phyloP scores from a whole-genome alignment of 352 stramenopile genomes.

The Phytophthora brassicae region DNA sequence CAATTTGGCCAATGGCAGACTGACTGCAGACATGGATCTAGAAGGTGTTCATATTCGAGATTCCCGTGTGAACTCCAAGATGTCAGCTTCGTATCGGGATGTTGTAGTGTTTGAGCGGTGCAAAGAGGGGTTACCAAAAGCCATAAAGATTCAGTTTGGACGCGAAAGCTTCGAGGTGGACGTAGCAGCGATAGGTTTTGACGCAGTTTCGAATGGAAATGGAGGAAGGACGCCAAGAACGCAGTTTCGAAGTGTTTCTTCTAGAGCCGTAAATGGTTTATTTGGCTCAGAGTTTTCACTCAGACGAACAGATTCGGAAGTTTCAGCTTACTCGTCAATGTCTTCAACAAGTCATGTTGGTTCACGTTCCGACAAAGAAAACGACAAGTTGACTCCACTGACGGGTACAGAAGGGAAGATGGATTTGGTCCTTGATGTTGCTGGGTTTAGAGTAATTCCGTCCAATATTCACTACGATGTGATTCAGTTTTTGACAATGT shows the following conservation, averaged over 20 bases:
- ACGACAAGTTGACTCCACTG: slow-evolving; percentile 14
- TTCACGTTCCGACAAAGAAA: slow-evolving; percentile 16
- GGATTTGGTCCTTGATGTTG: slow-evolving; percentile 69
- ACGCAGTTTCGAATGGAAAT: slow-evolving; percentile 30
- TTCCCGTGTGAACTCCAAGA: slow-evolving; percentile 54
- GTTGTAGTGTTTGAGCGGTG: slow-evolving; percentile 69
- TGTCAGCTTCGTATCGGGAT: slow-evolving; percentile 67
- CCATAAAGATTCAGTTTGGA: slow-evolving; percentile 64
- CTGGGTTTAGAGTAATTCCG: slow-evolving; percentile 77
- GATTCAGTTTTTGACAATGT: slow-evolving; percentile 62
- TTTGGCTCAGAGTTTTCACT: slow-evolving; percentile 42
- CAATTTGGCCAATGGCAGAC: slow-evolving; percentile 44
- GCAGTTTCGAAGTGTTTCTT: slow-evolving; percentile 46
- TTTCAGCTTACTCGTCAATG: slow-evolving; percentile 31
- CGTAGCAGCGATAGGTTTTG: slow-evolving; percentile 42
- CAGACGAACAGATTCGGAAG: slow-evolving; percentile 35
- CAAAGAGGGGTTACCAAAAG: slow-evolving; percentile 44
- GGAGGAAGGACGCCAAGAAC: slow-evolving; percentile 26
- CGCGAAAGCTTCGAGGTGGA: slow-evolving; percentile 48
- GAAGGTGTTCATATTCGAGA: slow-evolving; percentile 69
- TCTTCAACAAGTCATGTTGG: slow-evolving; percentile 25
- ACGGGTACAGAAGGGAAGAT: slow-evolving; percentile 46
- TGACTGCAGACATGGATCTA: slow-evolving; percentile 54
- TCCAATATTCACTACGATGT: slow-evolving; percentile 85
- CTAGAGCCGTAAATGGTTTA: slow-evolving; percentile 35